A percentile compares a stretch with the other conserved stretches of the same genome.
Evolutionary conservation across 139 green algal genomes (phyloP).

Genomic region (Chlorella sp.): DNA sequence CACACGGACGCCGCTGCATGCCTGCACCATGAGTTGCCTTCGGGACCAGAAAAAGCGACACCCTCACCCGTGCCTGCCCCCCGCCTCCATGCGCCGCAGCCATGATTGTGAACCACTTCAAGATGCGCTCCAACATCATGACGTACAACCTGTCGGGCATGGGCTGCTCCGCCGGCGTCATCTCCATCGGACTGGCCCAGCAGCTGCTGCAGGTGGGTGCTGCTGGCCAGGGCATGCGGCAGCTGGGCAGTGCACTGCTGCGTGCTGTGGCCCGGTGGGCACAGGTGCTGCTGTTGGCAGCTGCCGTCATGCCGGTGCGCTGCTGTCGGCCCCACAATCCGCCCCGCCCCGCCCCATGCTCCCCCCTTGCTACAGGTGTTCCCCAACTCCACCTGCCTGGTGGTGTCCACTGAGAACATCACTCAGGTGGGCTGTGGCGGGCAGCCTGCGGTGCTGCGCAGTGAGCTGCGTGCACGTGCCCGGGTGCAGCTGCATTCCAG

Average conservation of each 20-base stretch:
- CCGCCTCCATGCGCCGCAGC: slow-evolving; percentile 42
- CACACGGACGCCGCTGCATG: no score
- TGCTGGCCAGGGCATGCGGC: not conserved
- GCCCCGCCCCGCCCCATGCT: not conserved
- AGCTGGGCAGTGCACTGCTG: not conserved
- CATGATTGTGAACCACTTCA: slow-evolving; percentile 98
- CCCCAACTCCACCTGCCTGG: slow-evolving; percentile 80
- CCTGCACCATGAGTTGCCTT: not conserved
- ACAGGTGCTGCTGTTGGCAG: no score
- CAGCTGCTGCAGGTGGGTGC: slow-evolving; percentile 85
- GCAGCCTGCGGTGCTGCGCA: no score
- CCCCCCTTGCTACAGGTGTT: slow-evolving; percentile 70
- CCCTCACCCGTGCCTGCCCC: not conserved
- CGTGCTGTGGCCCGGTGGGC: not conserved
- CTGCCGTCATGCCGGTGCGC: no score
- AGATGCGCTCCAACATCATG: slow-evolving; percentile 91
- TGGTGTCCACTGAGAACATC: slow-evolving; percentile 98
- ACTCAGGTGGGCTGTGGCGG: slow-evolving; percentile 70
- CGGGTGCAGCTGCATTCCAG: no score
- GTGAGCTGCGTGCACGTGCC: no score
- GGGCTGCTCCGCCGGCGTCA: slow-evolving; percentile 92
- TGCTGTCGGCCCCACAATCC: no score
- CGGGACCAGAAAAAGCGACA: no score
- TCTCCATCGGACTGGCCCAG: slow-evolving; percentile 89
- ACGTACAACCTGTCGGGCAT: slow-evolving; percentile 98